A percentile compares a stretch with the other conserved stretches of the same genome.
Conservation (phyloP, 164 flowering plant genomes). For the Piper betle region DNA sequence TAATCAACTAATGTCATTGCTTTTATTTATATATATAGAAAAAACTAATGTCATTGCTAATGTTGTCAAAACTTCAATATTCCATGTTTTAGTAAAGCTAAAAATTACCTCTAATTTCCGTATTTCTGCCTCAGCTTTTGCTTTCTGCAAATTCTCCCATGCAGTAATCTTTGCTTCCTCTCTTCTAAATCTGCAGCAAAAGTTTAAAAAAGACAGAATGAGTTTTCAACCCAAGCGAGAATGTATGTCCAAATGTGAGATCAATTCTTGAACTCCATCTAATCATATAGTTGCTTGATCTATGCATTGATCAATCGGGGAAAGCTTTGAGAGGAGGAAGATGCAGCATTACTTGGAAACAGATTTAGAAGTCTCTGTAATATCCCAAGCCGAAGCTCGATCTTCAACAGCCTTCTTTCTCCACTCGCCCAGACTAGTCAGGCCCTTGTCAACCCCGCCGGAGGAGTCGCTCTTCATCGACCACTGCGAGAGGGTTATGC, state of each 20-base stretch:
- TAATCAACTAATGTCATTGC: not conserved
- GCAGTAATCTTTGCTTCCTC: slow-evolving; percentile 93
- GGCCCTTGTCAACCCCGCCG: slow-evolving; percentile 27
- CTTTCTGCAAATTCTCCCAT: slow-evolving; percentile 98
- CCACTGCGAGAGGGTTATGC: slow-evolving; percentile 69
- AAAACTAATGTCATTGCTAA: too few relatives aligned
- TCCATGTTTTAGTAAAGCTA: not conserved
- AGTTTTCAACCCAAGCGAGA: too few relatives aligned
- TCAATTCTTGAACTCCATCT: too few relatives aligned
- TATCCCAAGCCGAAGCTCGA: slow-evolving; percentile 52
- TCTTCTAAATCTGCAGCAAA: slow-evolving; percentile 38
- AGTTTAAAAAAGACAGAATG: not conserved
- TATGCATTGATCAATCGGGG: too few relatives aligned
- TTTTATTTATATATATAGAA: too few relatives aligned
- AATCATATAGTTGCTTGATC: too few relatives aligned
- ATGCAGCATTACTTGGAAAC: slow-evolving; percentile 44
- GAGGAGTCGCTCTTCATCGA: slow-evolving; percentile 45
- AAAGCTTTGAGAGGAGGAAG: not conserved
- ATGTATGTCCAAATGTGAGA: too few relatives aligned
- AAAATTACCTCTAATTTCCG: slow-evolving; percentile 76
- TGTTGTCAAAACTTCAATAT: too few relatives aligned
- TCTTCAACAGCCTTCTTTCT: slow-evolving; percentile 36
- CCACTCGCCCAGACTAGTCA: slow-evolving; percentile 34
- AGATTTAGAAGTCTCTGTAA: slow-evolving; percentile 45
- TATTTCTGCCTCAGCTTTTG: slow-evolving; percentile 93